These are phyloP conservation scores for Posidonia australis DNA, from an alignment of 106 monocot genomes.

Conservation along the genomic window DNA sequence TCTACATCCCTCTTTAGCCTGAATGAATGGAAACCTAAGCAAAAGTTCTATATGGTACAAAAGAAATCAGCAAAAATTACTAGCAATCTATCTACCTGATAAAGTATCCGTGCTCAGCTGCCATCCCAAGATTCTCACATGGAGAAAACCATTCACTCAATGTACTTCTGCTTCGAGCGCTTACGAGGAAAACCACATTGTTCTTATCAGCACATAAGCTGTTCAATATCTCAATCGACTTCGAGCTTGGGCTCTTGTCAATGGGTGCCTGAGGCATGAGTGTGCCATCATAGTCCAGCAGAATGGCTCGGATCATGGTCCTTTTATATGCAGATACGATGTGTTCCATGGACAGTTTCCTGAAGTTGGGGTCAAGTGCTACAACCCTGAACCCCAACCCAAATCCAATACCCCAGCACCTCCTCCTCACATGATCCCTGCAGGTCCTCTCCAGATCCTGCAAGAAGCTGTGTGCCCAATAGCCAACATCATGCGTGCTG, in stretches of 20 bases:
- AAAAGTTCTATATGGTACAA: no score
- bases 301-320: conserved; percentile 10
- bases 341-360: conserved; percentile 16
- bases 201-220: conserved; percentile 6
- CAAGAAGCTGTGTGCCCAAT: conserved; percentile 25
- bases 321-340: conserved; percentile 17
- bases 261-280: conserved; percentile 14
- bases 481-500: conserved; percentile 26
- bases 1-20: no score
- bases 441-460: conserved; percentile 25
- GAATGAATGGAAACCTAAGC: no score
- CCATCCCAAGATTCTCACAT: conserved; percentile 19
- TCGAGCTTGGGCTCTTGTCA: conserved; percentile 16
- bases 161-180: conserved; percentile 10
- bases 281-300: conserved; percentile 26
- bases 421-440: conserved; percentile 14
- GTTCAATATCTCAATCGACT: conserved; percentile 11
- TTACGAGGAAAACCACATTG: conserved; percentile 21
- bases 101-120: conserved; percentile 26
- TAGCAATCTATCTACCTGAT: conserved; percentile 21
- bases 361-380: conserved; percentile 22
- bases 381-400: conserved; percentile 27
- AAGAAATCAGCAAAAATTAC: no score
- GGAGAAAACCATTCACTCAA: conserved; percentile 13
- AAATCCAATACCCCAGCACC: conserved; percentile 31